Evolutionary conservation across 2,329 filamentous ascomycete genomes (phyloP).

Genomic region (Diaporthe australafricana): DNA sequence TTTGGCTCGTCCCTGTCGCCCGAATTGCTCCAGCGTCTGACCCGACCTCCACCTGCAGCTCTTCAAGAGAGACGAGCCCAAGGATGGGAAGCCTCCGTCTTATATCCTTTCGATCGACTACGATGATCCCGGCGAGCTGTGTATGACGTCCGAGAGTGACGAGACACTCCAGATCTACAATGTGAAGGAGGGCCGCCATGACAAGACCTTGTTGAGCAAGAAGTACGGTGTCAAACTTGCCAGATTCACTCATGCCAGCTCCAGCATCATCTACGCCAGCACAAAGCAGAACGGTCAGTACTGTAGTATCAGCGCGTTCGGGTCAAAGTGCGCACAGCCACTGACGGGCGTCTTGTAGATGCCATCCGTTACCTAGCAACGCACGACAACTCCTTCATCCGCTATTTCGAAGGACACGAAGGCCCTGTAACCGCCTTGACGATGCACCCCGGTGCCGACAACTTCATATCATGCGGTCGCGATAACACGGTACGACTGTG

Average conservation of each 20-base stretch:
- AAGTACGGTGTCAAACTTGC: slow-evolving; percentile 97
- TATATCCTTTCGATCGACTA: slow-evolving; percentile 93
- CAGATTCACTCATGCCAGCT: slow-evolving; percentile 91
- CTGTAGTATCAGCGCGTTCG: neutral
- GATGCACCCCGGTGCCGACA: slow-evolving; percentile 87
- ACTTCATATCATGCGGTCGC: slow-evolving; percentile 90
- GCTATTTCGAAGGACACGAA: slow-evolving; percentile 94
- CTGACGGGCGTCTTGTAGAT: slow-evolving; percentile 58
- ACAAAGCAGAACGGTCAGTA: slow-evolving; percentile 87
- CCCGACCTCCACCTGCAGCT: slow-evolving; percentile 53
- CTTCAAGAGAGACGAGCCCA: slow-evolving; percentile 68
- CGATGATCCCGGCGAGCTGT: slow-evolving; percentile 91
- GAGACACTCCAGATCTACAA: slow-evolving; percentile 97
- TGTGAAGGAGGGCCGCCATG: slow-evolving; percentile 87
- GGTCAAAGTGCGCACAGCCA: neutral
- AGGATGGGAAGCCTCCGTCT: slow-evolving; percentile 64
- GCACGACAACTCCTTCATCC: slow-evolving; percentile 95
- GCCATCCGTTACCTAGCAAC: slow-evolving; percentile 88
- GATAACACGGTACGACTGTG: slow-evolving; percentile 94
- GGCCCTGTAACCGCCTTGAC: slow-evolving; percentile 84
- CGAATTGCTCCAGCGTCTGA: neutral
- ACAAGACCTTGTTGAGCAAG: slow-evolving; percentile 91
- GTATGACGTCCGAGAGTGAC: slow-evolving; percentile 92
- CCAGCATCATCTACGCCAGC: slow-evolving; percentile 93
- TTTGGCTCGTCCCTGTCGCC: neutral